Evolutionary conservation across 306 rosid genomes (phyloP), one percentile per base, ranked within the genome.

Genomic region (Pyrus pyrifolia): DNA sequence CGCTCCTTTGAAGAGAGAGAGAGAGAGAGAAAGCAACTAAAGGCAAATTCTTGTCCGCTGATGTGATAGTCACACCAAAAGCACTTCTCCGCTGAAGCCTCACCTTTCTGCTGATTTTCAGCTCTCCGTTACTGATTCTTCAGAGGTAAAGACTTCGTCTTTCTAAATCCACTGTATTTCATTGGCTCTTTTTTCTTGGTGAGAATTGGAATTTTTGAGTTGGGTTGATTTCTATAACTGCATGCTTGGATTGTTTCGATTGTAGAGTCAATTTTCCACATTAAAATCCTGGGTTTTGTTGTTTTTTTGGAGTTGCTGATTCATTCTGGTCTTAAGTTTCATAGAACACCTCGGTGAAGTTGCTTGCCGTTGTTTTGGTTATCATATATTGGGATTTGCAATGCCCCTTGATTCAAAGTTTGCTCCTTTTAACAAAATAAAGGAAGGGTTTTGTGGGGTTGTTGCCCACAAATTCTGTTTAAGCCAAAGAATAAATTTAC

Each of bases 71-170:
- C 42, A 38, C 19, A 13, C 8, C 35, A 35, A 78, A 29, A 38
- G 17, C 68, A 21, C 61, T 74, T n/a, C 52, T 57, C 38, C 29
- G 17, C 67, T 17, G 33, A 66, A 77, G 58, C 83, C 61, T 71
- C 79, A 67, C 68, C 79, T 15, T 72, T 80, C 85, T 29, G 67
- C 81, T 71, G 25, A 19, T 70, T 8, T 38, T 70, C 72, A 15
- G 31, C 65, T 76, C 74, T 65, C 45, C 35, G 55, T 11, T 52
- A 15, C 76, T 58, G 64, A 42, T 5, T 66, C 44, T 85, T 81
- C 79, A 21, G 17, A 79, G 87, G 91, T 76, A 74, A 76, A 53
- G 15, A 5, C 25, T 52, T 12, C 13, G 7, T 13, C 60, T 42
- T 59, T 62, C n/a, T 21, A 63, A 31, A 31, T 30, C 22, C 68